Base-by-base conservation (phyloP, 75 land plant species). In the Picea sitchensis region DNA sequence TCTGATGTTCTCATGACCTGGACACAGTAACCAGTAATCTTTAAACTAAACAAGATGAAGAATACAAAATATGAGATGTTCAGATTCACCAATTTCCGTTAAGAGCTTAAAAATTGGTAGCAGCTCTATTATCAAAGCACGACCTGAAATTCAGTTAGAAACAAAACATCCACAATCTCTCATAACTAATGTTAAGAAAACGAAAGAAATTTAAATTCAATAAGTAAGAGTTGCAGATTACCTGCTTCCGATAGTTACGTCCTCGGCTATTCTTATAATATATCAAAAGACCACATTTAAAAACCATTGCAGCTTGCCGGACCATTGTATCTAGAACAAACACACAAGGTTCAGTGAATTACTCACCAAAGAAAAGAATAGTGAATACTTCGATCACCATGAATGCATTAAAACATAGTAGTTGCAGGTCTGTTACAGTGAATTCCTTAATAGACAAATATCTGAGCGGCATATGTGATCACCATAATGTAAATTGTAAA, bases 191-290 rank as follows among this genome's bases (percentile, higher is more conserved):
- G 41, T 17, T 38, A 34, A 67, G 44, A 67, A 67, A 15, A 67
- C 36, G 20, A 71, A 71, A 71, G 12, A n/a, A 6, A 41, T 71
- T 65, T 2, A 60, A 60, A 60, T 60, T 9, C 56, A 51, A 51
- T 5, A 26, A 26, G 44, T 61, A 61, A 69, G 21, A 13, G 6
- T 20, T 8, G 54, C 7, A 20, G 8, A 61, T 47, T 75, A 97
- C 99, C 95, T 97, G 99, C 47, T 79, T 88, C 61, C 99, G 99
- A 68, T 91, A 97, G 82, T 97, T 90, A 36, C 96, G 91, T 13
- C 98, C 99, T 79, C 95, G 82, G 77, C 92, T 89, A 79, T 94
- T 97, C 77, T 90, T 97, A 84, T 90, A 97, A 77, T 95, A 90
- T 75, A 97, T 89, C 80, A 97, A 85, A 59, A 97, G 81, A 75